Evolutionary conservation across 2,329 filamentous ascomycete genomes (phyloP), one percentile per base, ranked within the genome.

Genomic region (Epicoccum sorghinum): DNA sequence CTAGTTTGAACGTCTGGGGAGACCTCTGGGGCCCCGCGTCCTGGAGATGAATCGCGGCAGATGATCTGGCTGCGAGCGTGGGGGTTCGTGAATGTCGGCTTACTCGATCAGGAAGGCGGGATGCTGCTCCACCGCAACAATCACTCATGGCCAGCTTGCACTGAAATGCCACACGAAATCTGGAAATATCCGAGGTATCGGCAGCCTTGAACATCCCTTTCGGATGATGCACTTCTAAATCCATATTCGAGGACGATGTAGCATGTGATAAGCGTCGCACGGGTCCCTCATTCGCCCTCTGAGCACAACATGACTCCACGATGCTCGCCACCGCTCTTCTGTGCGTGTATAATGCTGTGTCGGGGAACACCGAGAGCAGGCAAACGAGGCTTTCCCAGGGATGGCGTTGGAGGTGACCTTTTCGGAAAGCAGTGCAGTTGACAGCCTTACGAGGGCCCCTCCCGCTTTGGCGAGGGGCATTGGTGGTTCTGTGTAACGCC

Each of bases 11-110:
- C 35, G 4, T 49, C 45, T 49, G 50, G 50, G 50, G 51, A 43
- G 25, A 18, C 29, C 7, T 47, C 47, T 33, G 54, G 54, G 45
- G 49, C 54, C 49, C 54, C 49, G 49, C 54, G 37, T 55, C 36
- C 45, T 48, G 12, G 29, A 33, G 12, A 33, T 30, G 42, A 18
- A 45, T 5, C 10, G 24, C 51, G 50, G 50, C 50, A 47, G 23
- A 44, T 44, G 12, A 29, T 23, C 24, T 42, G 37, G 24, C 37
- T 32, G 33, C 40, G 33, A 46, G 35, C 33, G 24, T 32, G 23
- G 44, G 14, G 22, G 18, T 39, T 13, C 7, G 13, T 22, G 38
- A 18, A 25, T 22, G 49, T 39, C 41, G 52, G 52, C 24, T 55
- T 55, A 36, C 52, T 37, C 7, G 13, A 27, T 49, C 12, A 4